phyloP scores from a whole-genome alignment of 169 alveolate genomes.

The Perkinsus chesapeaki region DNA sequence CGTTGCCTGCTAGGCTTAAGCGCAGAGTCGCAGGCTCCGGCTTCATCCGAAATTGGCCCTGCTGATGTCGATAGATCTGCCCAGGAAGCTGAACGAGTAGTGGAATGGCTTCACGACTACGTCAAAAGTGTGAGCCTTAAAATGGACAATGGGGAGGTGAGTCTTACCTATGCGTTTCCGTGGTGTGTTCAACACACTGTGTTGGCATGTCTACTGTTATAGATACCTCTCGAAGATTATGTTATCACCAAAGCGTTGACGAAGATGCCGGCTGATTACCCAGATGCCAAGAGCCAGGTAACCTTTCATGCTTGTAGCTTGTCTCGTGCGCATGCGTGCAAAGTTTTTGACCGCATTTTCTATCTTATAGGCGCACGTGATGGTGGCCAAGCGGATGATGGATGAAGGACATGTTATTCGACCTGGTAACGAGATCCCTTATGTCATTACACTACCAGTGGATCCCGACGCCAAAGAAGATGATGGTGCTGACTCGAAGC shows the following conservation, averaged over 20 bases:
- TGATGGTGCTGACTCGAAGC: background rate
- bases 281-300: constrained; percentile 76
- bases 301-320: constrained; percentile 91
- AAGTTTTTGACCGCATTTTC: constrained; percentile 36
- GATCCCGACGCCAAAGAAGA: constrained; percentile 5
- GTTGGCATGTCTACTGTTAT: background rate
- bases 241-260: constrained; percentile 88
- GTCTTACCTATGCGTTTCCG: no score
- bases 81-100: constrained; percentile 44
- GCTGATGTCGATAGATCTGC: background rate
- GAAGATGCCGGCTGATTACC: constrained; percentile 80
- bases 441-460: constrained; percentile 43
- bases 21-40: background rate
- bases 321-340: constrained; percentile 22
- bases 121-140: constrained; percentile 57
- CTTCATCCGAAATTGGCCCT: background rate
- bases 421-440: constrained; percentile 51
- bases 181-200: background rate
- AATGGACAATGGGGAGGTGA: constrained; percentile 54
- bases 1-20: background rate
- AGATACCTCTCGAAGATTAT: constrained; percentile 70
- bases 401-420: constrained; percentile 50
- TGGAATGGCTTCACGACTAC: constrained; percentile 69
- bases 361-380: constrained; percentile 79
- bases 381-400: constrained; percentile 71